Percentiles rank a stretch among this genome's conserved stretches.
These are phyloP conservation scores for Uncinocarpus reesii DNA, from an alignment of 2,329 filamentous ascomycete species.

Conservation along the genomic window DNA sequence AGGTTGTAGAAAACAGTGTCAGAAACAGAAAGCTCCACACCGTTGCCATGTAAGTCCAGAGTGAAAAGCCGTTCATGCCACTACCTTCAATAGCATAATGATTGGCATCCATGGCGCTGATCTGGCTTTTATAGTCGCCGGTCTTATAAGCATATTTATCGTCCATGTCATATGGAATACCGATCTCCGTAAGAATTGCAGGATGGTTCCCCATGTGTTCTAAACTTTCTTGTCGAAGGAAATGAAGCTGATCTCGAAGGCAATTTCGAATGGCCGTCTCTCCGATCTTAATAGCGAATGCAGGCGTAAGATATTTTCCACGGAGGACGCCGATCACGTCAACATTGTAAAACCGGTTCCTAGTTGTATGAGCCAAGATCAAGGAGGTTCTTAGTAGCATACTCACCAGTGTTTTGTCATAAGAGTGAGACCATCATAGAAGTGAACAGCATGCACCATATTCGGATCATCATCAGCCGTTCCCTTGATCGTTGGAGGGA, in stretches of 20 bases:
- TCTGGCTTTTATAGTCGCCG: conserved; percentile 88
- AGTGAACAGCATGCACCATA: conserved; percentile 89
- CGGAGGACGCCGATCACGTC: conserved; percentile 87
- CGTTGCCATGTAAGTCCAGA: conserved; percentile 75
- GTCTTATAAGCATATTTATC: conserved; percentile 91
- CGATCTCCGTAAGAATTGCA: conserved; percentile 85
- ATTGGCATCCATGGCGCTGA: conserved; percentile 87
- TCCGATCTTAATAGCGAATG: conserved; percentile 84
- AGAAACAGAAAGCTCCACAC: conserved; percentile 38
- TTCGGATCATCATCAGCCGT: conserved; percentile 79
- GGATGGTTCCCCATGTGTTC: conserved; percentile 82
- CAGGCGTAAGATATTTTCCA: conserved; percentile 76
- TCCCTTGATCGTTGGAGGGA: conserved; percentile 78
- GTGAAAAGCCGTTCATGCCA: conserved; percentile 68
- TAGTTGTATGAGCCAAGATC: conserved; percentile 21
- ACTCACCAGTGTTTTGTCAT: conserved; percentile 88
- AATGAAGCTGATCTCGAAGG: conserved; percentile 74
- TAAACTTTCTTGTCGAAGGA: conserved; percentile 74
- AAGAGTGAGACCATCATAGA: conserved; percentile 90
- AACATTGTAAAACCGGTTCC: conserved; percentile 90
- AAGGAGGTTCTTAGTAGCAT: not conserved
- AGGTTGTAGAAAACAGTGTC: not conserved
- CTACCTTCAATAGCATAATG: conserved; percentile 85
- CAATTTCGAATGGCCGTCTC: conserved; percentile 92
- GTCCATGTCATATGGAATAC: conserved; percentile 98